Evolutionary conservation across 352 stramenopile genomes (phyloP), one percentile per base, ranked within the genome.

Genomic region (Globisporangium middletonii): DNA sequence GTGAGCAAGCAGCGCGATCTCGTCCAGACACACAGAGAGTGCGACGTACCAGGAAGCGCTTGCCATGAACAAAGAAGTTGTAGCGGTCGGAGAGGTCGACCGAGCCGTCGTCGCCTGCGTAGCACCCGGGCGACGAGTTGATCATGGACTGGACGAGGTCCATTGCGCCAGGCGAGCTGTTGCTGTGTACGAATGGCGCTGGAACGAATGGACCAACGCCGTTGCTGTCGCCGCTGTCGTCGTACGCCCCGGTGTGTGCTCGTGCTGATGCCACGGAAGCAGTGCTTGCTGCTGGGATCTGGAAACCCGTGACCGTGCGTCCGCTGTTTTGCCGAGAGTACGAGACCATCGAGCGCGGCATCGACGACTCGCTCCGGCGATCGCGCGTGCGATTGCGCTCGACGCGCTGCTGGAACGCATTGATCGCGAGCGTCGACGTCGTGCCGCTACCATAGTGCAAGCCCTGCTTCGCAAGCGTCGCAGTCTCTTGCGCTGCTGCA

Each of bases 21-120:
- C 42, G 23, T 26, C 1, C 16, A 27, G 42, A 6, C 2, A 50
- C 7, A 33, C 4, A 50, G 26, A 19, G 5, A n/a, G 8, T 0
- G 30, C 4, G 27, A 63, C 60, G 50, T 59, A 74, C 64, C 26
- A 86, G 60, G 51, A 75, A 83, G 41, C 76, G 69, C 33, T 69
- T 69, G 60, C 73, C 76, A 50, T 84, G 73, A 2, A 63, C 69
- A 63, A 70, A 86, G 48, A 86, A 86, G 41, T 86, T 83, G 52
- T 86, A 87, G 28, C 72, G 63, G 37, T 85, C 71, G 0, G 60
- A 62, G n/a, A 85, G 68, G 50, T 82, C 71, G 47, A 59, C 53
- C 3, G 71, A 82, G 12, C 77, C 73, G 48, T 87, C 77, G 37
- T 87, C 74, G 45, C 64, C 68, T n/a, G 65, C 58, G 63, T 85